These are phyloP conservation scores for Thuja plicata DNA, from an alignment of 83 land plant species.

Conservation along the genomic window DNA sequence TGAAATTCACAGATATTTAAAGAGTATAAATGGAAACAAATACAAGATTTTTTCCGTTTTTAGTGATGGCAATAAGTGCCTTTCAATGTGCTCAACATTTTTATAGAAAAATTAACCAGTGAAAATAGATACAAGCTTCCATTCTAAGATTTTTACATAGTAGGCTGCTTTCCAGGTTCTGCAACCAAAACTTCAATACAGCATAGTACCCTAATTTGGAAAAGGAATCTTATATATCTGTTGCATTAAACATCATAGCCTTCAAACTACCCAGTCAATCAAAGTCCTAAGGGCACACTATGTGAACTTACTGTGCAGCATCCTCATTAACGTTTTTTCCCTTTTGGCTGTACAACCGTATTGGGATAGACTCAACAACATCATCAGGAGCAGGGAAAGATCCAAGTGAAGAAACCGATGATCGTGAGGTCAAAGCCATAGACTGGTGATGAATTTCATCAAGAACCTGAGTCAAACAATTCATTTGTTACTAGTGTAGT, in stretches of 20 bases:
- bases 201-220: not conserved
- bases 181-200: not conserved
- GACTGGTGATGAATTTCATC: conserved; percentile 91
- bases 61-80: not conserved
- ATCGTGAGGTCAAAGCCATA: conserved; percentile 61
- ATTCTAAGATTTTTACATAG: not conserved
- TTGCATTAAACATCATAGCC: not conserved
- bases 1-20: not conserved
- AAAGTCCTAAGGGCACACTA: not conserved
- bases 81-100: not conserved
- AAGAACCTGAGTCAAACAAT: conserved; percentile 53
- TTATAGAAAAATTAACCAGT: not conserved
- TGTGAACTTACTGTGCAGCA: conserved; percentile 62
- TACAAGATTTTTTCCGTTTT: not conserved
- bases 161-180: not conserved
- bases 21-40: not conserved
- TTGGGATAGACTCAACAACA: conserved; percentile 64
- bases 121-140: not conserved
- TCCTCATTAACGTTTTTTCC: conserved; percentile 44
- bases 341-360: conserved; percentile 37
- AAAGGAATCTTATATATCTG: not conserved
- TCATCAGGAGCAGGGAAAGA: conserved; percentile 76
- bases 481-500: not conserved
- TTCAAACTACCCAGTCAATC: not conserved
- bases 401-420: conserved; percentile 62